Evolutionary conservation across 1,284 basidiomycete genomes (phyloP), one percentile per base, ranked within the genome.

Genomic region (Psilocybe mexicana): DNA sequence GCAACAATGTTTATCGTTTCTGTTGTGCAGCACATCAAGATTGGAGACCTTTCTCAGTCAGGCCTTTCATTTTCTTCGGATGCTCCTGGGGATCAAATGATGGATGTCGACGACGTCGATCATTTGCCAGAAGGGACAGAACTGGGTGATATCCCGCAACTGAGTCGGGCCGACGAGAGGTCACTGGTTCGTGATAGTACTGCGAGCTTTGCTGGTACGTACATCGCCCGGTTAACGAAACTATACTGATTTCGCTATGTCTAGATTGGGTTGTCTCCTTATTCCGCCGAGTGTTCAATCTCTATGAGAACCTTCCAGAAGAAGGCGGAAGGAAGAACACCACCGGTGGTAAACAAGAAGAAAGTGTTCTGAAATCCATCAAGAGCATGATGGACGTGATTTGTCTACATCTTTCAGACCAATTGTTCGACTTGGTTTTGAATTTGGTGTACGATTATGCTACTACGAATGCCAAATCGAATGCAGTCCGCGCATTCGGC

Each of bases 291-390:
- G 88, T 98, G 36, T 79, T 99, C 49, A 85, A 91, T 0, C 76
- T 99, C 3, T 96, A 93, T 67, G 93, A 96, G 74, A 94, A 96
- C 67, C 79, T 99, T 5, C 96, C 97, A 0, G 96, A 99, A 69
- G 95, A 96, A 73, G 93, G 93, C 11, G 92, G 91, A 10, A 83
- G 85, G 72, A 85, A 80, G 74, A 88, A 92, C 63, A 88, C 82
- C 7, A 92, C 89, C 1, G 93, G 93, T 38, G 94, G 93, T 35
- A 94, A 93, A 73, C 81, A 86, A 67, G 94, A 96, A 75, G 93
- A 96, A 65, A 81, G 76, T 49, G 88, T 95, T 50, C 82, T 95
- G 58, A 92, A 88, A 66, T 87, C 92, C 28, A 81, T 96, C 70
- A 92, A 92, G 76, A 84, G 83, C 64, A 91, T 93, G 75, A 78